These are phyloP conservation scores for Sugiyamaella chiloensis DNA, from an alignment of 805 yeast genomes.

Conservation along the genomic window DNA sequence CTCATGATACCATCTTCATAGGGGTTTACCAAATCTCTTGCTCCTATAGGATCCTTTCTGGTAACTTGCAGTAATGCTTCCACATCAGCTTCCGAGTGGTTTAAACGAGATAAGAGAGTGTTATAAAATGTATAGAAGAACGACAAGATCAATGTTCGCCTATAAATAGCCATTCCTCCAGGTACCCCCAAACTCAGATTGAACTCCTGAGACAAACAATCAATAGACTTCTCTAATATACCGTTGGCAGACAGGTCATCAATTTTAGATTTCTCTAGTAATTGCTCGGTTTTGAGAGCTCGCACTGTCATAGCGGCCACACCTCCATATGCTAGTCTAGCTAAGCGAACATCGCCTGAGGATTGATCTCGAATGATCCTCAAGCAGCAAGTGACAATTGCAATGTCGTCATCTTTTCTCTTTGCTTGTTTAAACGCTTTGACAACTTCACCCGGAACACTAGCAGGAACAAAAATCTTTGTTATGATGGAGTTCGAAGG, in stretches of 20 bases:
- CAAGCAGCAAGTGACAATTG: conserved; percentile 46
- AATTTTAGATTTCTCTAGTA: conserved; percentile 18
- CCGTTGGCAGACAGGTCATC: conserved; percentile 14
- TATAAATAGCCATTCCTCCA: conserved; percentile 48
- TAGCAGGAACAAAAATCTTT: conserved; percentile 41
- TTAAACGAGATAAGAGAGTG: conserved; percentile 25
- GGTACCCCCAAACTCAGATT: conserved; percentile 43
- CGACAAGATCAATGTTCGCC: conserved; percentile 44
- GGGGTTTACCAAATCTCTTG: conserved; percentile 40
- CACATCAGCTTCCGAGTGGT: conserved; percentile 26
- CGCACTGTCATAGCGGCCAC: conserved; percentile 47
- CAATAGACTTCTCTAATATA: conserved; percentile 35
- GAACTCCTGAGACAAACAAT: conserved; percentile 35
- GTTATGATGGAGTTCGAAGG: conserved; percentile 39
- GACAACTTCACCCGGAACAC: conserved; percentile 36
- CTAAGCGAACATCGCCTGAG: conserved; percentile 25
- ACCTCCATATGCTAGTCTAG: conserved; percentile 45
- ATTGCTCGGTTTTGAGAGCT: conserved; percentile 36
- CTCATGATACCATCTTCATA: conserved; percentile 40
- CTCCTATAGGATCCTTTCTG: conserved; percentile 38
- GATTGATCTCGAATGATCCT: conserved; percentile 25
- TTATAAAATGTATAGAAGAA: conserved; percentile 46
- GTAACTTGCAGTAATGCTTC: conserved; percentile 38
- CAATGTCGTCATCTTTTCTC: conserved; percentile 50
- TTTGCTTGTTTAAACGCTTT: conserved; percentile 46